Conservation (phyloP, 1,284 basidiomycete species). For the Apiotrichum sp. region DNA sequence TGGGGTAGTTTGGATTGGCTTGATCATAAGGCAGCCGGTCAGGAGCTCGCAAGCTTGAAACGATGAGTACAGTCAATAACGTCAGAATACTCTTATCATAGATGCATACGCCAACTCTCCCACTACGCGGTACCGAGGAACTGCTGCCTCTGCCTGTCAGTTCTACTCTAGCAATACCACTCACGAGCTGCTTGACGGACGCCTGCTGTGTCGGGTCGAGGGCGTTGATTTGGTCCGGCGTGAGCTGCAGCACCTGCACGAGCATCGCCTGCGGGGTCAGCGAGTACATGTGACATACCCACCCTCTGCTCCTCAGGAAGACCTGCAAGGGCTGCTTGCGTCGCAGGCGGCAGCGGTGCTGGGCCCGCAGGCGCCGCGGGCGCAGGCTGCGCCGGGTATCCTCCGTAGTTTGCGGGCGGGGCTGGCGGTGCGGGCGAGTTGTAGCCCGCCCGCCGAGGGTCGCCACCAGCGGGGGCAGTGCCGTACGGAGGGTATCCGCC, state of each 20-base stretch:
- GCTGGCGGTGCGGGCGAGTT: conserved; percentile 23
- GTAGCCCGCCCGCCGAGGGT: conserved; percentile 29
- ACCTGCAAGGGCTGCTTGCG: conserved; percentile 35
- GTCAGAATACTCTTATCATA: no score
- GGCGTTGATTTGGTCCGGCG: conserved; percentile 77
- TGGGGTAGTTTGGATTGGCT: no score
- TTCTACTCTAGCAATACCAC: no score
- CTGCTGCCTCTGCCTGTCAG: conserved; percentile 37
- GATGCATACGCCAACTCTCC: no score
- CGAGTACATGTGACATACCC: conserved; percentile 1
- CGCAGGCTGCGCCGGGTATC: conserved; percentile 17
- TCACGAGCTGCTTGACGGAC: conserved; percentile 76
- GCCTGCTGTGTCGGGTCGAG: conserved; percentile 75
- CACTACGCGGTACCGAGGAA: conserved; percentile 39
- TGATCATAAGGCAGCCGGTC: no score
- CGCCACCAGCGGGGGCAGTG: conserved; percentile 24
- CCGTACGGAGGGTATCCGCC: conserved; percentile 14
- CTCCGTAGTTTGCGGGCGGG: conserved; percentile 28
- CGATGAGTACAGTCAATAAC: no score
- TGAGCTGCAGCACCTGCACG: conserved; percentile 77
- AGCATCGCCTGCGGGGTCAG: conserved; percentile 60
- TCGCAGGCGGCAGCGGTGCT: conserved; percentile 32
- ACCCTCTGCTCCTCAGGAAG: conserved; percentile 47
- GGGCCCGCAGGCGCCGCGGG: conserved; percentile 24
- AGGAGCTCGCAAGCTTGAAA: no score